Evolutionary conservation across 306 rosid genomes (phyloP).

Genomic region (Trifolium subterraneum): DNA sequence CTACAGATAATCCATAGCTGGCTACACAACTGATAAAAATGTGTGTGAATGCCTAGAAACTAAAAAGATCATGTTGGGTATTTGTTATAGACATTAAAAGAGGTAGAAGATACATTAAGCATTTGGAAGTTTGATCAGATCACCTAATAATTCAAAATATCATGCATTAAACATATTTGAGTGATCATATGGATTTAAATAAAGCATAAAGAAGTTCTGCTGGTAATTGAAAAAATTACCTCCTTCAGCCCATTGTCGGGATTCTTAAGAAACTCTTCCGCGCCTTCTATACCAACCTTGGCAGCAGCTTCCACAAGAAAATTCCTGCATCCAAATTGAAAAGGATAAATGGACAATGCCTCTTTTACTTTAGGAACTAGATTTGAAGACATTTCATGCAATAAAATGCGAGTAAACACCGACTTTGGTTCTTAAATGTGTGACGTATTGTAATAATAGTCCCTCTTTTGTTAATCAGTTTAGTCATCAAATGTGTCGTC

Average conservation of each 20-base stretch:
- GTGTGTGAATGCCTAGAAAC: slow-evolving; percentile 2
- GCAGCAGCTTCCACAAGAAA: slow-evolving; percentile 83
- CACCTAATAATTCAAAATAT: slow-evolving; percentile 1
- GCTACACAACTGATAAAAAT: not conserved
- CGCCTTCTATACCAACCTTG: slow-evolving; percentile 78
- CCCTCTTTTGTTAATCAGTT: not conserved
- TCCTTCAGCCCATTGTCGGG: slow-evolving; percentile 79
- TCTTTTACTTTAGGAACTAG: slow-evolving; percentile 32
- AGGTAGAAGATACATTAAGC: not conserved
- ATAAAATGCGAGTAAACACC: not conserved
- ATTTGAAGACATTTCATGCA: slow-evolving; percentile 26
- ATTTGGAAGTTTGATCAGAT: slow-evolving; percentile 19
- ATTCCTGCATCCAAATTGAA: slow-evolving; percentile 64
- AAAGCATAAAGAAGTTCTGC: slow-evolving; percentile 30
- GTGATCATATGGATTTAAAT: slow-evolving; percentile 25
- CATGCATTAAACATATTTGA: not conserved
- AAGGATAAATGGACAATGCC: slow-evolving; percentile 7
- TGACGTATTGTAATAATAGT: not conserved
- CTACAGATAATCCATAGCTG: not conserved
- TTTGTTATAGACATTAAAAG: slow-evolving; percentile 7
- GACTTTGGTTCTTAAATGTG: not conserved
- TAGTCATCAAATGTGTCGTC: too few species aligned
- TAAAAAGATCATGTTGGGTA: not conserved
- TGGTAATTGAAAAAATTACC: slow-evolving; percentile 50
- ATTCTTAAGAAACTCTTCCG: slow-evolving; percentile 80